phyloP scores from a whole-genome alignment of 1,284 basidiomycete species.

The Ustilago nuda region DNA sequence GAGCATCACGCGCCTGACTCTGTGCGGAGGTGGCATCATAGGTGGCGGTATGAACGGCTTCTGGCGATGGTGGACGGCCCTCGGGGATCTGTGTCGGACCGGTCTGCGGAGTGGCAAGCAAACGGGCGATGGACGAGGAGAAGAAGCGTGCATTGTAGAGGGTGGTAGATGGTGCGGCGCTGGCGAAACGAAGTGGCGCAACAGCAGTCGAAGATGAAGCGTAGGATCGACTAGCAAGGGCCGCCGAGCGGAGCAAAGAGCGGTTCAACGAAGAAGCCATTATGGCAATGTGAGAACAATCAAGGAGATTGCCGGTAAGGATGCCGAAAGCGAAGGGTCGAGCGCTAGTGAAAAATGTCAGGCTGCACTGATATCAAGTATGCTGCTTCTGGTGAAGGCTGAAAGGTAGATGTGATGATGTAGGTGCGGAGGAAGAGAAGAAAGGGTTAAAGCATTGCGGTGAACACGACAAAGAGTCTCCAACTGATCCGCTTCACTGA shows the following conservation, averaged over 20 bases:
- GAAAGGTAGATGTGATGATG: not conserved
- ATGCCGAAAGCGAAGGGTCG: not conserved
- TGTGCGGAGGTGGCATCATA: constrained; percentile 37
- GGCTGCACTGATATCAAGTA: not conserved
- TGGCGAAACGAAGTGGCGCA: constrained; percentile 39
- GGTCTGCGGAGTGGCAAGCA: constrained; percentile 49
- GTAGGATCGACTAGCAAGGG: constrained; percentile 44
- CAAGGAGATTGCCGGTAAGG: not conserved
- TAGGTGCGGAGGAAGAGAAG: constrained; percentile 6
- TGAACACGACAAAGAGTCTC: constrained; percentile 1
- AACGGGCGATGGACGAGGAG: constrained; percentile 43
- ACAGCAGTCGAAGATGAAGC: constrained; percentile 36
- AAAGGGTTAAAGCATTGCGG: constrained; percentile 7
- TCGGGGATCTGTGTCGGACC: constrained; percentile 40
- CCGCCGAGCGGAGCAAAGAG: constrained; percentile 47
- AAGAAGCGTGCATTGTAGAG: constrained; percentile 45
- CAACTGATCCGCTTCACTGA: not conserved
- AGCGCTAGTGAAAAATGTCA: not conserved
- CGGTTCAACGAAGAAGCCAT: constrained; percentile 52
- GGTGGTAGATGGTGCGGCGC: constrained; percentile 29
- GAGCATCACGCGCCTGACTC: constrained; percentile 24
- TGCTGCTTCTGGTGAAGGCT: not conserved
- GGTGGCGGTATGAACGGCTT: constrained; percentile 40
- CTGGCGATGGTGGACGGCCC: constrained; percentile 34
- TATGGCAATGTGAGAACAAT: constrained; percentile 1